phyloP scores from a whole-genome alignment of 345 rosid species.

The Salix koriyanagi region DNA sequence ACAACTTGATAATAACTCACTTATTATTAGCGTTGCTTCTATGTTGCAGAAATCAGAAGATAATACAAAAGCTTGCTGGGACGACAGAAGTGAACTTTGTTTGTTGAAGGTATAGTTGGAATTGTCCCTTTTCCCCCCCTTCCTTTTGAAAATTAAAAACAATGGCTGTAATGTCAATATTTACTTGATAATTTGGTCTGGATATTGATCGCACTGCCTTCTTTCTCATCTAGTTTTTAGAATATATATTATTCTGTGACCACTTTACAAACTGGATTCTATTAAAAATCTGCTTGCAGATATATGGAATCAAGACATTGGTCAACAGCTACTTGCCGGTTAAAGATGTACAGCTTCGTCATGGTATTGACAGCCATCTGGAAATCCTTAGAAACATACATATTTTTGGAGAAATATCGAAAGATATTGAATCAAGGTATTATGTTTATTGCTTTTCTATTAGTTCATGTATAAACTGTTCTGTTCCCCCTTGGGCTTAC shows the following conservation, averaged over 20 bases:
- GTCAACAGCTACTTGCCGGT: slow-evolving; percentile 91
- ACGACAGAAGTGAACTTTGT: slow-evolving; percentile 74
- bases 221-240: neutral
- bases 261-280: slow-evolving; percentile 8
- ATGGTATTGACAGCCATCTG: slow-evolving; percentile 65
- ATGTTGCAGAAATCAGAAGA: slow-evolving; percentile 62
- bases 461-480: neutral
- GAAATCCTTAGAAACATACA: slow-evolving; percentile 61
- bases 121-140: neutral
- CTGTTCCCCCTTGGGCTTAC: neutral
- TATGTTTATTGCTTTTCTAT: neutral
- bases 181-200: neutral
- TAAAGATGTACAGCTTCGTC: slow-evolving; percentile 93
- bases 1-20: slow-evolving; percentile 8
- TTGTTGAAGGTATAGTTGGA: slow-evolving; percentile 64
- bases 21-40: slow-evolving; percentile 17
- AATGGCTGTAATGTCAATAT: neutral
- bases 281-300: slow-evolving; percentile 37
- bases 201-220: neutral
- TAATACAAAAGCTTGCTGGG: slow-evolving; percentile 53
- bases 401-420: slow-evolving; percentile 69
- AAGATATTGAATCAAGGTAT: slow-evolving; percentile 77
- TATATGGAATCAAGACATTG: slow-evolving; percentile 86
- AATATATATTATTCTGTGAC: slow-evolving; percentile 16
- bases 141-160: neutral